Conservation (phyloP, 169 alveolate species). For the Babesia bovis region DNA sequence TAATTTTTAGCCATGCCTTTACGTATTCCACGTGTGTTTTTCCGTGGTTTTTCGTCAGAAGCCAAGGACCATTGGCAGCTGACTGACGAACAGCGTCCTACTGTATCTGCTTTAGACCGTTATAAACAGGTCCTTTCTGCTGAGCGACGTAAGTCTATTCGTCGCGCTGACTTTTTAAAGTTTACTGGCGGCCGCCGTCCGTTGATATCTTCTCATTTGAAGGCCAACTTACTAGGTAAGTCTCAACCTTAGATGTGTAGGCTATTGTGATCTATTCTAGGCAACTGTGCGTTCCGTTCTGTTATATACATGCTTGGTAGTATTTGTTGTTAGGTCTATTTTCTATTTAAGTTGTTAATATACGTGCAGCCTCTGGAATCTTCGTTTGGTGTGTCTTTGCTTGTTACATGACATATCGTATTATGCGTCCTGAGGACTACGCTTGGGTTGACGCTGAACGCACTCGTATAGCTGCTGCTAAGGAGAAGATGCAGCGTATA, state of each 20-base stretch:
- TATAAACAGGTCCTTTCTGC: slow-evolving; percentile 52
- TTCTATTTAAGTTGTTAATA: neutral
- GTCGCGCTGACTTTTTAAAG: slow-evolving; percentile 65
- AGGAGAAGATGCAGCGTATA: slow-evolving; percentile 60
- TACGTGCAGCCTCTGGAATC: slow-evolving; percentile 65
- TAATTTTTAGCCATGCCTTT: slow-evolving; percentile 16
- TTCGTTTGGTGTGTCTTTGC: slow-evolving; percentile 75
- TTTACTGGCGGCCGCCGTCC: slow-evolving; percentile 69
- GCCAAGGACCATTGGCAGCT: slow-evolving; percentile 57
- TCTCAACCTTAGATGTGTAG: slow-evolving; percentile 17
- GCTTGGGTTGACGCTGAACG: slow-evolving; percentile 80
- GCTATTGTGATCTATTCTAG: no score
- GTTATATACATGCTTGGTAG: no score
- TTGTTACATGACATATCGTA: slow-evolving; percentile 62
- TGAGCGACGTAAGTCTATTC: slow-evolving; percentile 47
- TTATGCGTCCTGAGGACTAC: slow-evolving; percentile 76
- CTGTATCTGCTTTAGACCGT: slow-evolving; percentile 59
- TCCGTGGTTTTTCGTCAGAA: slow-evolving; percentile 30
- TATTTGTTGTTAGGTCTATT: no score
- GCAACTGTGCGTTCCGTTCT: no score
- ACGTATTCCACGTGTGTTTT: neutral
- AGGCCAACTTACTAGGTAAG: slow-evolving; percentile 62
- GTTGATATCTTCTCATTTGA: slow-evolving; percentile 65
- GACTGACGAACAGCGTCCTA: slow-evolving; percentile 64
- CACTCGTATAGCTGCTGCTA: slow-evolving; percentile 76